Conservation (phyloP, 805 yeast species). For the Ogataea ganodermae region DNA sequence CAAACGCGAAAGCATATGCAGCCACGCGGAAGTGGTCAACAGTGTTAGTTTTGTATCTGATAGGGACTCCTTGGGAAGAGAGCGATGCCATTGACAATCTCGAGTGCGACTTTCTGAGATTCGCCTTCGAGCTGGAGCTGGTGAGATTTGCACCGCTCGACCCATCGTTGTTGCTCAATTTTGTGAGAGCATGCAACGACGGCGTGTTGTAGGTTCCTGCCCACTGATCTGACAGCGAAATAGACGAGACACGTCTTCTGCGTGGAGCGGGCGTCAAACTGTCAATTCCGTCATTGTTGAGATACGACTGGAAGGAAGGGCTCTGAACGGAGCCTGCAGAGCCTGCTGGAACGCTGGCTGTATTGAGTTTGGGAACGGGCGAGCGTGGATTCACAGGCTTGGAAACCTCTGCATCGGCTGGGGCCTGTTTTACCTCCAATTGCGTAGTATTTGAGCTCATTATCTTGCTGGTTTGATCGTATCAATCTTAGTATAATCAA, state of each 20-base stretch:
- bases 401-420: slow-evolving; percentile 17
- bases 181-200: slow-evolving; percentile 26
- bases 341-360: too few species aligned
- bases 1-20: slow-evolving; percentile 87
- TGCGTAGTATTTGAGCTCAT: slow-evolving; percentile 2
- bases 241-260: slow-evolving; percentile 62
- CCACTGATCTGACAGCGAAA: slow-evolving; percentile 76
- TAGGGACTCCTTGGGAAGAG: slow-evolving; percentile 33
- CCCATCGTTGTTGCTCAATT: slow-evolving; percentile 15
- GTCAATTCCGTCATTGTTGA: slow-evolving; percentile 76
- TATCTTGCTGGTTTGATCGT: too few species aligned
- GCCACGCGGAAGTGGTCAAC: slow-evolving; percentile 75
- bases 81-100: slow-evolving; percentile 30
- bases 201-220: slow-evolving; percentile 38
- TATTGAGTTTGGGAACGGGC: background rate
- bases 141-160: slow-evolving; percentile 24
- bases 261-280: slow-evolving; percentile 61
- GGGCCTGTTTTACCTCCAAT: slow-evolving; percentile 19
- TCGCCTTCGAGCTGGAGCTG: slow-evolving; percentile 22
- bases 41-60: slow-evolving; percentile 49
- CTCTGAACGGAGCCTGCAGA: slow-evolving; percentile 13
- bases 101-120: slow-evolving; percentile 26
- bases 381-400: background rate
- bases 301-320: slow-evolving; percentile 45
- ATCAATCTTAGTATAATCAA: too few species aligned